Evolutionary conservation across 257 asterid species (phyloP).

Genomic region (Solanum tarijense): DNA sequence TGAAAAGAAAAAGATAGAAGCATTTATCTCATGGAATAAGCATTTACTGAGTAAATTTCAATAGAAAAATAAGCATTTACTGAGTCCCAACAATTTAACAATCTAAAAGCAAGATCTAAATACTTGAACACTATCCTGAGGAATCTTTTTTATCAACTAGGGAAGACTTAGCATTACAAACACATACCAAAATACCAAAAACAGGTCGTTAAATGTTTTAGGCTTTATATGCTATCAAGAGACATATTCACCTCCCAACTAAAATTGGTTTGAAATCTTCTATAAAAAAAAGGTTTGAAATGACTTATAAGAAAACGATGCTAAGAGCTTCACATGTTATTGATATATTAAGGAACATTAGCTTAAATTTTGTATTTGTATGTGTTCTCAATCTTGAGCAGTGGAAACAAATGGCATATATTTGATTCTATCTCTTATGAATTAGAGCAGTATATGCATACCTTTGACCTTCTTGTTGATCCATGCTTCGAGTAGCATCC

Average conservation of each 20-base stretch:
- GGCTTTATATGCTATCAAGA: background rate
- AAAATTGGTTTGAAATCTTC: background rate
- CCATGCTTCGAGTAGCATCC: slow-evolving; percentile 71
- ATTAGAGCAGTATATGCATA: background rate
- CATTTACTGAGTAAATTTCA: background rate
- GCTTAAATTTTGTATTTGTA: background rate
- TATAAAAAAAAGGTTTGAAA: background rate
- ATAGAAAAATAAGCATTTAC: background rate
- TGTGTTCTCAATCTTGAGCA: background rate
- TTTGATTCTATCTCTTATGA: background rate
- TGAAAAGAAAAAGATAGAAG: background rate
- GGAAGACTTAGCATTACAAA: background rate
- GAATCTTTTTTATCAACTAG: background rate
- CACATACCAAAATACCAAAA: background rate
- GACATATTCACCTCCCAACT: background rate
- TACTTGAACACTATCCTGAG: background rate
- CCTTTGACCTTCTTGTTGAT: slow-evolving; percentile 76
- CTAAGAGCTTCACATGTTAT: background rate
- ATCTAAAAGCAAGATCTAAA: background rate
- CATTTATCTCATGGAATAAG: background rate
- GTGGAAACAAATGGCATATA: background rate
- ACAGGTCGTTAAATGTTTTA: background rate
- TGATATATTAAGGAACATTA: background rate
- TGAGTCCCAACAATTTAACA: background rate
- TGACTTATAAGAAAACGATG: background rate